These are phyloP conservation scores for Malus fusca DNA, from an alignment of 306 rosid species.

Conservation along the genomic window DNA sequence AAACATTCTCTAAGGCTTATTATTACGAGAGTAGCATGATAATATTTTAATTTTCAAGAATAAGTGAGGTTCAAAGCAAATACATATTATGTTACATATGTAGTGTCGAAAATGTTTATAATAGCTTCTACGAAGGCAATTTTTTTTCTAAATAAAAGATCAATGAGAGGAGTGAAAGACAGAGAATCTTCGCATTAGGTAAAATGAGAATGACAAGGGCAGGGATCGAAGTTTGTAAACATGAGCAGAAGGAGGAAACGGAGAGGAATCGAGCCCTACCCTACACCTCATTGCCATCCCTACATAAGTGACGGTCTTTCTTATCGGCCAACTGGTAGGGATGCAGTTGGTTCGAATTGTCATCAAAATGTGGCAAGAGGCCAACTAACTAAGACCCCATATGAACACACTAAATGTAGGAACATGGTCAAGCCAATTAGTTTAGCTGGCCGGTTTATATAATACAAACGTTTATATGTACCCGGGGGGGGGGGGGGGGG, in stretches of 20 bases:
- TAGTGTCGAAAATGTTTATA: too few relatives aligned
- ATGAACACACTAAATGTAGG: neutral
- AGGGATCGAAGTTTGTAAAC: neutral
- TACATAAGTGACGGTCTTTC: neutral
- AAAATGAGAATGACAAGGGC: neutral
- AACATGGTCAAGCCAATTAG: conserved; percentile 7
- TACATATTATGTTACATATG: neutral
- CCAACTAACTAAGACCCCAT: neutral
- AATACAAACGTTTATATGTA: neutral
- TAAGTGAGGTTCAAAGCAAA: neutral
- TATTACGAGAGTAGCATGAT: neutral
- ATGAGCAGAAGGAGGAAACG: neutral
- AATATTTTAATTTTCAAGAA: too few relatives aligned
- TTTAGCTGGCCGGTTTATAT: neutral
- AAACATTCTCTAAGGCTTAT: too few relatives aligned
- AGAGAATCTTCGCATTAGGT: neutral
- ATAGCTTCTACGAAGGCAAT: too few relatives aligned
- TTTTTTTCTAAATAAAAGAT: too few relatives aligned
- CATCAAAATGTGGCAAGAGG: neutral
- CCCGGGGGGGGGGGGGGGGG: neutral
- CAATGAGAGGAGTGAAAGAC: neutral
- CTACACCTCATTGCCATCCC: neutral
- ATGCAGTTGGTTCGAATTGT: neutral
- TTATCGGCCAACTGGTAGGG: neutral
- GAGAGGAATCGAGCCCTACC: neutral